Evolutionary conservation across 176 grass and related monocot genomes (phyloP), one percentile per base, ranked within the genome.

Genomic region (Urochloa ruziziensis): DNA sequence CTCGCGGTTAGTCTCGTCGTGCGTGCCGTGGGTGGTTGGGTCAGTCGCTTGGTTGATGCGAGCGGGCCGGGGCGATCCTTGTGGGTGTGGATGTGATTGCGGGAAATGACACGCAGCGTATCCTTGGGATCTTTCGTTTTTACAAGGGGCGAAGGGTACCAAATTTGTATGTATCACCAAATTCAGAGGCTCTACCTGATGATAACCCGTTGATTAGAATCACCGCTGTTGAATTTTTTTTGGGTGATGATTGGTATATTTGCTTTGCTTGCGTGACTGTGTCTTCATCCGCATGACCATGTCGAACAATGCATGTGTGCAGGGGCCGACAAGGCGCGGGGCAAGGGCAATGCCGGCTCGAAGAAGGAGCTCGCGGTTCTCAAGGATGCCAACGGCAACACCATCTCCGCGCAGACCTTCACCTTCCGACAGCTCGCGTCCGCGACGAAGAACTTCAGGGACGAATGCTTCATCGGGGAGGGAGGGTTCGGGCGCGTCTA

Each of bases 401-500:
- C 0, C 78, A 89, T 94, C 76, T 89, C 90, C 2, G 90, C 92
- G 34, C 92, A 98, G 37, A 98, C 88, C 0, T 98, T 95, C 85
- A 94, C 95, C 71, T 97, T 93, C 87, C 90, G 95, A 8, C 88
- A 97, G 86, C 95, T 97, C 15, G 89, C 86, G 1, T 63, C 73
- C 0, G 95, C 90, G 1, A 94, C 95, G 3, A 91, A 51, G 54
- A 97, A 97, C 83, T 97, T 97, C 87, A 97, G 90, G 77, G 86
- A 87, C 24, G 92, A 97, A 33, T 91, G 86, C 66, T 90, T 97
- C 67, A 88, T 97, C 29, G 95, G 95, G 71, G 95, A 97, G 78
- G 95, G 95, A 69, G 95, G 95, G 19, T 97, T 97, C 27, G 95
- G 95, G 2, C 86, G 95, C 21, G 95, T 97, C 64, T 97, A 97